These are phyloP conservation scores for Moesziomyces aphidis DNA, from an alignment of 1,284 basidiomycete species.

Conservation along the genomic window DNA sequence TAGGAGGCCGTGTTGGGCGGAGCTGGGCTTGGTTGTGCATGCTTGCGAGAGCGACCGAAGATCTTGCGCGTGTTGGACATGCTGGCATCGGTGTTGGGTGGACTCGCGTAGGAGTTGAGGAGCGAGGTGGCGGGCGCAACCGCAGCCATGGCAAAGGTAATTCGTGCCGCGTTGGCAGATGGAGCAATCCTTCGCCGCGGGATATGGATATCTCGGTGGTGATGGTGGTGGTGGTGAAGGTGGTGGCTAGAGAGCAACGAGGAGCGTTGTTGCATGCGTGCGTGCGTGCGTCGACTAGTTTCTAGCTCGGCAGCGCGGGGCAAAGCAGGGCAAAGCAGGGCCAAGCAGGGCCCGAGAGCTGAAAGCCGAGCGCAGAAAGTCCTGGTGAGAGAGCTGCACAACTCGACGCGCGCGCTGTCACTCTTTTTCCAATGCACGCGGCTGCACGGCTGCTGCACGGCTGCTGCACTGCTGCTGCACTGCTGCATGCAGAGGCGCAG, in stretches of 20 bases:
- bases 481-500: no score
- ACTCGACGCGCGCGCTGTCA: no score
- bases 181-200: no score
- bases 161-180: no score
- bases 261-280: background rate
- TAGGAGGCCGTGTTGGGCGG: background rate
- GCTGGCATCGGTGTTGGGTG: background rate
- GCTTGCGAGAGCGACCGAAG: constrained; percentile 33
- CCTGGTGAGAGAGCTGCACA: no score
- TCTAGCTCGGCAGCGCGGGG: no score
- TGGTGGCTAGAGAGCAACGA: background rate
- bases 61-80: constrained; percentile 28
- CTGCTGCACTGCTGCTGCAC: no score
- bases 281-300: background rate
- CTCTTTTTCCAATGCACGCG: no score
- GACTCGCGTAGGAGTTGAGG: background rate
- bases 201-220: background rate
- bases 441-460: no score
- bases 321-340: no score
- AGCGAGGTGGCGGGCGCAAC: constrained; percentile 6
- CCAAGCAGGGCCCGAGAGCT: background rate
- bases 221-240: no score
- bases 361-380: background rate
- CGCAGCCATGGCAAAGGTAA: constrained; percentile 15
- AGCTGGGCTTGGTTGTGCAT: background rate